These are phyloP conservation scores for Taxawa tesnikishii DNA, from an alignment of 2,329 filamentous ascomycete species.

Conservation along the genomic window DNA sequence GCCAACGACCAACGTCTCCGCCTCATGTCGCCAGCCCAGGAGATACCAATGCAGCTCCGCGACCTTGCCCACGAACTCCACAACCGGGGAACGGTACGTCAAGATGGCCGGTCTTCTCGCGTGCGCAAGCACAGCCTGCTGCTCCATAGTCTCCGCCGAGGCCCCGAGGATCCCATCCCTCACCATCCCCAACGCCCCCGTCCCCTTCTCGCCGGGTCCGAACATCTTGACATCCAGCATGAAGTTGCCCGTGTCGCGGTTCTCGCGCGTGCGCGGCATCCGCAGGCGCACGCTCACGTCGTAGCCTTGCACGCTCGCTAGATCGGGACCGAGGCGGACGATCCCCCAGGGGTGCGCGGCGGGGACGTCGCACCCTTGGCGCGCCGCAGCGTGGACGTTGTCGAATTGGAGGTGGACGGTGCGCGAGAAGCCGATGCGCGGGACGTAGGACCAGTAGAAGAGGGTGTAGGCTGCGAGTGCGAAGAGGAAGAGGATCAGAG, in stretches of 20 bases:
- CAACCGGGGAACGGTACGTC: conserved; percentile 62
- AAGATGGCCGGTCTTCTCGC: conserved; percentile 67
- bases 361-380: too few relatives aligned
- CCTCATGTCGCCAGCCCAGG: conserved; percentile 52
- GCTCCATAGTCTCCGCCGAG: conserved; percentile 8
- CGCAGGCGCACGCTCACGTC: conserved; percentile 65
- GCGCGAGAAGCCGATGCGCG: conserved; percentile 49
- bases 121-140: conserved; percentile 20
- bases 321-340: conserved; percentile 33
- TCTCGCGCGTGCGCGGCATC: conserved; percentile 66
- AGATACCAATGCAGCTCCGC: conserved; percentile 58
- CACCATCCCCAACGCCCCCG: background rate
- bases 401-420: conserved; percentile 56
- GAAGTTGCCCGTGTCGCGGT: conserved; percentile 76
- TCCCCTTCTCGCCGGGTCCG: conserved; percentile 10
- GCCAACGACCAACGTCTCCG: conserved; percentile 48
- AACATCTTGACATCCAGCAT: conserved; percentile 76
- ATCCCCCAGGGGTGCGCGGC: conserved; percentile 34
- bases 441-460: conserved; percentile 60
- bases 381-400: conserved; percentile 22
- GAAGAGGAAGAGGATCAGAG: conserved; percentile 42
- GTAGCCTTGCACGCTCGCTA: conserved; percentile 68
- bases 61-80: conserved; percentile 49
- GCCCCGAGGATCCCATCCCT: conserved; percentile 9
- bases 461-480: conserved; percentile 50